A percentile compares a stretch with the other conserved stretches of the same genome.
Evolutionary conservation across 2,329 filamentous ascomycete genomes (phyloP).

Genomic region (Botrytis elliptica): DNA sequence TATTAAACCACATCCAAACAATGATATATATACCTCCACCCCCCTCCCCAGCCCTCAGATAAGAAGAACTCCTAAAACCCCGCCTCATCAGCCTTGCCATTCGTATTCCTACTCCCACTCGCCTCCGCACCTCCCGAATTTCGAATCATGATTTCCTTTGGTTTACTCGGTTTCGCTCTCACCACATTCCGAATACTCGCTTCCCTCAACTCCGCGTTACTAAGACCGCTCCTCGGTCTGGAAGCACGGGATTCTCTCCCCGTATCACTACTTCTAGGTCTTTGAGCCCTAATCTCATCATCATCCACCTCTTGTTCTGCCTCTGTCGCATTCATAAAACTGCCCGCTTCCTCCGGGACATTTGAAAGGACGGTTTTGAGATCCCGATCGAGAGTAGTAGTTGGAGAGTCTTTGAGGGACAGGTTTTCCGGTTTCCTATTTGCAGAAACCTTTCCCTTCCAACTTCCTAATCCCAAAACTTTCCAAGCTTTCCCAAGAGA

Average conservation of each 20-base stretch:
- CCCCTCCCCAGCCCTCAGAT: not conserved
- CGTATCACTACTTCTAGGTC: constrained; percentile 6
- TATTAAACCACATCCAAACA: not conserved
- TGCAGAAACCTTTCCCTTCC: constrained; percentile 1
- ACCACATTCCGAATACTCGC: constrained; percentile 19
- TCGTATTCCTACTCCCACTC: not conserved
- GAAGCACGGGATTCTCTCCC: constrained; percentile 4
- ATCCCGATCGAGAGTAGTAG: not conserved
- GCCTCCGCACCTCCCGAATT: not conserved
- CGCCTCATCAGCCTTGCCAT: constrained; percentile 17
- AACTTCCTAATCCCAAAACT: constrained; percentile 6
- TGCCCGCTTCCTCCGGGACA: constrained; percentile 14
- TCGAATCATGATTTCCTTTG: constrained; percentile 9
- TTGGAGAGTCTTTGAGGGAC: not conserved
- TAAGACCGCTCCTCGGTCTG: constrained; percentile 17
- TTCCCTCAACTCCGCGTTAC: constrained; percentile 19
- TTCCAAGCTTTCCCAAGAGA: constrained; percentile 14
- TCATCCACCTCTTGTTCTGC: not conserved
- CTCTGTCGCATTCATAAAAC: not conserved
- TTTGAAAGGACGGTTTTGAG: constrained; percentile 3
- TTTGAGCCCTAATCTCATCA: not conserved
- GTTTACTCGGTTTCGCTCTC: not conserved
- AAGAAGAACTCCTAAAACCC: not conserved
- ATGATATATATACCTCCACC: not conserved
- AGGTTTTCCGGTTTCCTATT: not conserved